Conservation (phyloP, 805 yeast species). For the Ascoidea asiatica region DNA sequence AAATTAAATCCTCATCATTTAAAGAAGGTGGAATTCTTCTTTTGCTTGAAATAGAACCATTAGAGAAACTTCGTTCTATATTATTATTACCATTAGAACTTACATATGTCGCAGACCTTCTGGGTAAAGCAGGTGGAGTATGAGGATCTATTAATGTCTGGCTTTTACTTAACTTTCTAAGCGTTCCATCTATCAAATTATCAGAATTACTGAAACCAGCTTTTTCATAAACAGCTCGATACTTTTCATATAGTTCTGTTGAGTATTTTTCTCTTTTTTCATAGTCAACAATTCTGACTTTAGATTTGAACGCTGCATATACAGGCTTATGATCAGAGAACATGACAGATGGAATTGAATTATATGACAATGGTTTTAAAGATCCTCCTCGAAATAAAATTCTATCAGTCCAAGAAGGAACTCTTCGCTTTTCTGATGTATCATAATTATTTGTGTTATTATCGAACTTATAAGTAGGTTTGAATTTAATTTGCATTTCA, state of each 20-base stretch:
- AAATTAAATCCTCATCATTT: no score
- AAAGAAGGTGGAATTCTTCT: no score
- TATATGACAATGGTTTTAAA: constrained; percentile 54
- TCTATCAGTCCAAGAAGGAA: constrained; percentile 96
- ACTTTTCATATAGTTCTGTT: constrained; percentile 44
- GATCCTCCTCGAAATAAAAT: constrained; percentile 50
- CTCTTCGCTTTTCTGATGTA: constrained; percentile 80
- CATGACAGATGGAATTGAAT: constrained; percentile 40
- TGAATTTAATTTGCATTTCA: constrained; percentile 65
- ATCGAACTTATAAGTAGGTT: constrained; percentile 89
- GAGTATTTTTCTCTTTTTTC: constrained; percentile 38
- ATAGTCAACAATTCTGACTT: constrained; percentile 59
- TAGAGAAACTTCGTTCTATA: no score
- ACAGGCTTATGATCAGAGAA: constrained; percentile 93
- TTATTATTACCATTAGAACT: no score
- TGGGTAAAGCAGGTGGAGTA: constrained; percentile 2
- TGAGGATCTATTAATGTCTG: constrained; percentile 21
- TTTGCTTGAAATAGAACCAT: no score
- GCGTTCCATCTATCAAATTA: constrained; percentile 15
- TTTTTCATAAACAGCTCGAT: constrained; percentile 25
- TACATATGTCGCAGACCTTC: no score
- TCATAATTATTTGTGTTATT: constrained; percentile 73
- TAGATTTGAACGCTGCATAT: constrained; percentile 59
- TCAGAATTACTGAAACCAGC: no score
- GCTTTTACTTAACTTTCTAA: constrained; percentile 1